Base-by-base conservation (phyloP, 2,329 filamentous ascomycete genomes). In the Exophiala sp. region DNA sequence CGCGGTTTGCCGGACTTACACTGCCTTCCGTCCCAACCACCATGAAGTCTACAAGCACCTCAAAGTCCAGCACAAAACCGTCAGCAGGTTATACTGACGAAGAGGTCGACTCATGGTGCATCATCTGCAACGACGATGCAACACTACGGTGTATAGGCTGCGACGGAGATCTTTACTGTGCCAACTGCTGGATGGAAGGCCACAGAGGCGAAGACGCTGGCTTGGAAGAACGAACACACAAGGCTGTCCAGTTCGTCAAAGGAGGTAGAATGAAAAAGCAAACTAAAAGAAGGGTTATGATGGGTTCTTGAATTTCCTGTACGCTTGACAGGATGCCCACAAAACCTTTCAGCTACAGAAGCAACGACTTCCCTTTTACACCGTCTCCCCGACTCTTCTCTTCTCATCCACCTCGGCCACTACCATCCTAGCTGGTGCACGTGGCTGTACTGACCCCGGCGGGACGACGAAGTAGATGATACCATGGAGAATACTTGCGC, bases 71-170 rank as follows among this genome's bases (percentile, higher is more conserved):
- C 67, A 42, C 65, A 68, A 5, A 73, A 64, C 45, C 45, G 71
- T 39, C 72, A 8, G 43, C 36, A 70, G 44, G 74, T 11, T 71
- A 53, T 65, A 82, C 84, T 0, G 86, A 91, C 62, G 85, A 86
- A 33, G 88, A 92, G 63, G 78, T 86, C 57, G 83, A 86, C 39
- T 82, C 79, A 1, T 95, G 89, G 88, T 95, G 90, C 68, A 81
- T 85, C 32, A 90, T 94, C 8, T 95, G 90, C 66, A 83, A 87
- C 43, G 88, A 90, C 54, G 87, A 94, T 65, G 89, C 86, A 0
- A 84, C 83, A 2, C 72, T 94, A 24, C 78, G 78, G 53, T 95
- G 90, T 66, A 66, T 84, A 0, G 88, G 86, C 2, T 95, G 90
- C 63, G 83, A 84, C 48, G 75, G 74, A 1, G 80, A 91, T 60